Conservation (phyloP, 2,329 filamentous ascomycete species). For the Ophiostoma perfectum region DNA sequence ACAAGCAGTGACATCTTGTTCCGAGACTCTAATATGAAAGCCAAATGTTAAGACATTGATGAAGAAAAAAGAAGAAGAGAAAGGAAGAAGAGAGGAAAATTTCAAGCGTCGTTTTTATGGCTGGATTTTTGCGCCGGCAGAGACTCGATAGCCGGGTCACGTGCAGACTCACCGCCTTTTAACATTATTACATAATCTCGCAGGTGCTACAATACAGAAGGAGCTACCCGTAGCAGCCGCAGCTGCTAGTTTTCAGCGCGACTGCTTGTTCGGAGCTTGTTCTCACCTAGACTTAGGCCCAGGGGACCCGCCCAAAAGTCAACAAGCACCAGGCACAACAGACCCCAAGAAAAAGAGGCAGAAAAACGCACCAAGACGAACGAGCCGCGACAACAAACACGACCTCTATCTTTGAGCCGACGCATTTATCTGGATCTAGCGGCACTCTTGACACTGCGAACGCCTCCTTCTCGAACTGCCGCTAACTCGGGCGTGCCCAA, state of each 20-base stretch:
- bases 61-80: conserved; percentile 43
- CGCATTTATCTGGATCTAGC: background rate
- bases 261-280: background rate
- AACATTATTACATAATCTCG: conserved; percentile 1
- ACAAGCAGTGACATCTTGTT: conserved; percentile 88
- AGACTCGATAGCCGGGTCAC: conserved; percentile 11
- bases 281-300: background rate
- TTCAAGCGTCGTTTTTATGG: conserved; percentile 17
- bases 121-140: conserved; percentile 6
- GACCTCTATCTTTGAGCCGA: background rate
- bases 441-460: background rate
- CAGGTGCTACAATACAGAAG: background rate
- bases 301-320: conserved; percentile 3
- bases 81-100: conserved; percentile 30
- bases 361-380: background rate
- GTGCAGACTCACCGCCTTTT: conserved; percentile 18
- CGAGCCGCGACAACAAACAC: background rate
- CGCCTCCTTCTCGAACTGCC: background rate
- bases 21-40: conserved; percentile 99
- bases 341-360: background rate
- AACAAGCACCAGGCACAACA: conserved; percentile 4
- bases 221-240: conserved; percentile 1
- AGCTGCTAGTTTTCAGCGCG: conserved; percentile 15
- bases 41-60: conserved; percentile 65
- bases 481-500: background rate